Evolutionary conservation across 2,329 filamentous ascomycete species (phyloP).

Genomic region (Fusarium chuoi): DNA sequence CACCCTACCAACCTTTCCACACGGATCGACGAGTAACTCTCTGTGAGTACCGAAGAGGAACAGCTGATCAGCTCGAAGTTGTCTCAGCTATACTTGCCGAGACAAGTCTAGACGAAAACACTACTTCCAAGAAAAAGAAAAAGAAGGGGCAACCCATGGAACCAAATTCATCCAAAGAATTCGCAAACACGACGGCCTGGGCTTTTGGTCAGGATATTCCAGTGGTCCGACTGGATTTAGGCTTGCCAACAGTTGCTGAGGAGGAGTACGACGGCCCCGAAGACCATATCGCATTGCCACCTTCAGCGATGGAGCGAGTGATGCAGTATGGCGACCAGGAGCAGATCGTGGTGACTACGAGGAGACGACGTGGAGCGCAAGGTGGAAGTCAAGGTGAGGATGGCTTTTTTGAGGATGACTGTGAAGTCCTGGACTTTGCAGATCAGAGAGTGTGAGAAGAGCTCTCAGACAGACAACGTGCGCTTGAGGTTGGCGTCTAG

Average conservation of each 20-base stretch:
- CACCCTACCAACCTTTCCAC: conserved; percentile 95
- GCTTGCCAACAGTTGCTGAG: conserved; percentile 57
- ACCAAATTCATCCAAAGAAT: conserved; percentile 24
- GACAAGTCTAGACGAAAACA: conserved; percentile 53
- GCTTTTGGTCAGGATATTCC: conserved; percentile 69
- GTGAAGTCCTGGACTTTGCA: conserved; percentile 90
- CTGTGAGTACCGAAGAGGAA: conserved; percentile 66
- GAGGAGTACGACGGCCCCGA: conserved; percentile 64
- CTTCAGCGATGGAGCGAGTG: conserved; percentile 72
- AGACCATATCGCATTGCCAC: conserved; percentile 68
- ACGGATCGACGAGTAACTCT: conserved; percentile 87
- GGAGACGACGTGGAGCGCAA: conserved; percentile 69
- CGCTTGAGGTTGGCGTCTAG: conserved; percentile 20
- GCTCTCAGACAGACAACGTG: conserved; percentile 1
- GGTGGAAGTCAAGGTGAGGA: conserved; percentile 67
- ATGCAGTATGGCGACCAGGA: conserved; percentile 72
- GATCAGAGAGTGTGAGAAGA: conserved; percentile 68
- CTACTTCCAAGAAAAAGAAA: conserved; percentile 51
- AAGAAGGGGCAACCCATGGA: conserved; percentile 46
- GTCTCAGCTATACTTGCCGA: conserved; percentile 55
- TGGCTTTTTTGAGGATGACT: conserved; percentile 92
- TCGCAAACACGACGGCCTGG: conserved; percentile 54
- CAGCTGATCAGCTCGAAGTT: conserved; percentile 49
- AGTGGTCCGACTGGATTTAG: conserved; percentile 63
- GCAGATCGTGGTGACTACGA: conserved; percentile 84